Base-by-base conservation (phyloP, 768 basidiomycete species). In the Trichaptum fuscoviolaceum region DNA sequence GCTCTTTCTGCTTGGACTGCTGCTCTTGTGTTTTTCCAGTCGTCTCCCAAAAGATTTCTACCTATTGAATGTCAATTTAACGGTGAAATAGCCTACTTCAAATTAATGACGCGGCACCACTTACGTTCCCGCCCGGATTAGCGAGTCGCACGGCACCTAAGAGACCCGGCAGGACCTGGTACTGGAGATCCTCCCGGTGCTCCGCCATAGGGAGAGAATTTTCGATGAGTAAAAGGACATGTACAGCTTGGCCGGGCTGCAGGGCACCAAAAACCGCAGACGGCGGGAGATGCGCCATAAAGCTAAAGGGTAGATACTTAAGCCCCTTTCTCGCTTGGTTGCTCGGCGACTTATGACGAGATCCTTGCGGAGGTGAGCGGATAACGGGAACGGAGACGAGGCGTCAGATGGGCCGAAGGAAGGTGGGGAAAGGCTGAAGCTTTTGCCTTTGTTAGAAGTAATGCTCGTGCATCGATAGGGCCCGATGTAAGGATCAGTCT, bases 191-290 rank as follows among this genome's bases (percentile, higher is more conserved):
- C 62, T 64, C 63, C 75, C 75, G 75, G 65, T 71, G 70, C 24
- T 64, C 62, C 20, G 63, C 59, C 71, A 76, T 73, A 20, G 58
- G 61, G 23, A 52, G 57, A 0, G 74, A 73, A 64, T 71, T 69
- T 67, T 76, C 75, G 61, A 75, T 67, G 64, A 76, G 71, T 35
- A 76, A 71, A n/a, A 75, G 65, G 30, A 74, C 71, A 20, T 72
- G 71, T n/a, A 71, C 67, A 18, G 72, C 67, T 64, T 75, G 71
- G 9, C 71, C 69, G 26, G 71, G 67, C 52, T 65, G 65, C 60
- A 69, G 67, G 18, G 70, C 69, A 34, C 67, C 61, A 62, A 73
- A 66, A 67, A 73, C 66, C 35, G 71, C 64, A 63, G 67, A 62
- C 34, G 69, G 66, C 63, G 69, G 42, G 12, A 52, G 42, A 52